Conservation (phyloP, 805 yeast genomes). For the Jamesozyma jinghongensis region DNA sequence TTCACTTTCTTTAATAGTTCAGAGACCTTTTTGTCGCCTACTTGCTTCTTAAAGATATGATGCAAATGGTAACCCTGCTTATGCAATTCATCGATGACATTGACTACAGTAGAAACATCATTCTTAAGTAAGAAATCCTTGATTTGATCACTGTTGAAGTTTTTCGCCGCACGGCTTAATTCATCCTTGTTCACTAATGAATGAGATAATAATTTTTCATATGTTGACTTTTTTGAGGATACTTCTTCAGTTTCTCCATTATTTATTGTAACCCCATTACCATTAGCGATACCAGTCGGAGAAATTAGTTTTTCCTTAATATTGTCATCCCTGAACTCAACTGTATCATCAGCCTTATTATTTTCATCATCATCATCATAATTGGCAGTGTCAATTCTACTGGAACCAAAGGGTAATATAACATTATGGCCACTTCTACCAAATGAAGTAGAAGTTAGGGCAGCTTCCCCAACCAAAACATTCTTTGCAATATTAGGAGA, state of each 20-base stretch:
- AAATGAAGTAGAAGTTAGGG: constrained; percentile 16
- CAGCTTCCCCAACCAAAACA: not conserved
- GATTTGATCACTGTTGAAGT: constrained; percentile 31
- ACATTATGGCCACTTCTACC: constrained; percentile 24
- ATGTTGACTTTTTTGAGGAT: not conserved
- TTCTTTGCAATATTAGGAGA: not conserved
- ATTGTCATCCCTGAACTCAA: constrained; percentile 17
- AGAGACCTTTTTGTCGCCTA: not conserved
- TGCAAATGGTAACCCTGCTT: constrained; percentile 35
- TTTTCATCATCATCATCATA: constrained; percentile 4
- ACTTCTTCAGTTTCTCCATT: not conserved
- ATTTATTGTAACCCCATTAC: not conserved
- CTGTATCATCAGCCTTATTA: constrained; percentile 27
- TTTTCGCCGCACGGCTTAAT: constrained; percentile 23
- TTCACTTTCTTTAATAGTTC: constrained; percentile 6
- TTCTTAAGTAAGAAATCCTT: constrained; percentile 32
- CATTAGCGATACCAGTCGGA: constrained; percentile 5
- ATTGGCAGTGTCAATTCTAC: constrained; percentile 19
- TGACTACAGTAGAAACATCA: constrained; percentile 32
- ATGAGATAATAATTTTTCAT: not conserved
- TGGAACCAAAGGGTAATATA: constrained; percentile 33
- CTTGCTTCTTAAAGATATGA: constrained; percentile 26
- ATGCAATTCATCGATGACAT: constrained; percentile 33
- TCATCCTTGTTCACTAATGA: constrained; percentile 16
- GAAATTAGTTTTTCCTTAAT: constrained; percentile 3